Percentiles rank a stretch among this genome's conserved stretches.
phyloP scores from a whole-genome alignment of 2,329 filamentous ascomycete genomes.

The Coniella lustricola region DNA sequence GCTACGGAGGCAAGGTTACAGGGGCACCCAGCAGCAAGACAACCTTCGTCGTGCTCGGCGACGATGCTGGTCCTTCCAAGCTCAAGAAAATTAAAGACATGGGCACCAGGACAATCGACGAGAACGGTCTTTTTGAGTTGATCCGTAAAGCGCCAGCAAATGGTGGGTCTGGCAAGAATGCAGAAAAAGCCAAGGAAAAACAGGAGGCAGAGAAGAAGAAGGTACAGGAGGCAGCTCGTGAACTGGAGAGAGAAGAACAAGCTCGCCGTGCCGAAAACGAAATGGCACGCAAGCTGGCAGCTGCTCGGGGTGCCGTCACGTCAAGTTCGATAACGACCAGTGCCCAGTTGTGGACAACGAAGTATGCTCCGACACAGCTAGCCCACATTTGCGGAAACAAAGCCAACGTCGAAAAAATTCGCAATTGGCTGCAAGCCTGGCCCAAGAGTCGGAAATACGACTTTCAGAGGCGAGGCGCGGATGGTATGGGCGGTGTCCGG shows the following conservation, averaged over 20 bases:
- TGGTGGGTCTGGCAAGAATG: conserved; percentile 82
- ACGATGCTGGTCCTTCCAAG: conserved; percentile 89
- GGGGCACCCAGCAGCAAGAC: conserved; percentile 85
- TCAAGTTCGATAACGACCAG: conserved; percentile 31
- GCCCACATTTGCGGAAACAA: conserved; percentile 96
- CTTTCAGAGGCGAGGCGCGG: conserved; percentile 76
- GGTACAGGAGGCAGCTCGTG: conserved; percentile 68
- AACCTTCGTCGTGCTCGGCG: conserved; percentile 83
- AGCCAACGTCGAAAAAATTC: conserved; percentile 77
- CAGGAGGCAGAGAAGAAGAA: conserved; percentile 78
- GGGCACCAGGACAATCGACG: conserved; percentile 85
- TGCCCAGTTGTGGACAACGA: conserved; percentile 83
- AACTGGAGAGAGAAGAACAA: conserved; percentile 80
- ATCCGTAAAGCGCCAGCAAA: conserved; percentile 75
- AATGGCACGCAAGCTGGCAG: conserved; percentile 46
- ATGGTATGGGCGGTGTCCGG: conserved; percentile 75
- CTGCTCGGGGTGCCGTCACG: conserved; percentile 33
- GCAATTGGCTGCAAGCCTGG: conserved; percentile 80
- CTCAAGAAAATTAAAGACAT: conserved; percentile 74
- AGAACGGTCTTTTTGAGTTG: conserved; percentile 82
- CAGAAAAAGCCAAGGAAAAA: conserved; percentile 78
- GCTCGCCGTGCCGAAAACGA: conserved; percentile 44
- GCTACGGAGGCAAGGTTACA: conserved; percentile 88
- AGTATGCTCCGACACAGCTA: conserved; percentile 82
- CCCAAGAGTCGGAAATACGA: conserved; percentile 67